Evolutionary conservation across 805 yeast genomes (phyloP).

Genomic region (Candida railenensis): DNA sequence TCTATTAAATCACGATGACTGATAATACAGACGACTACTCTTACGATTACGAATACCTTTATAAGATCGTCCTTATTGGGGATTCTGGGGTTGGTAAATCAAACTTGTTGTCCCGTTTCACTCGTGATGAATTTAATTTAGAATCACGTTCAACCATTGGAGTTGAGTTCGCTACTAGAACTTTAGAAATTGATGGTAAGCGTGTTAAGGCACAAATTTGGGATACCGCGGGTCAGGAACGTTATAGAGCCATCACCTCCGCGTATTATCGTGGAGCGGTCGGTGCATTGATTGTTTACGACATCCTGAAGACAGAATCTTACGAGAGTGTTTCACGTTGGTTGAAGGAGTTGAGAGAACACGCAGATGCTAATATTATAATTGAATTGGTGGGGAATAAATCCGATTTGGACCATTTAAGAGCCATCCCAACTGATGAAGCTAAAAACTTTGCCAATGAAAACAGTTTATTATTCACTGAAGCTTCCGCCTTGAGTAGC

Average conservation of each 20-base stretch:
- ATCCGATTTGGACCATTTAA: slow-evolving; percentile 83
- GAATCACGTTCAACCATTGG: slow-evolving; percentile 96
- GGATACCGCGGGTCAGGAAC: slow-evolving; percentile 99
- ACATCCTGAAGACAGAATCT: slow-evolving; percentile 85
- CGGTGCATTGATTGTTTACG: slow-evolving; percentile 94
- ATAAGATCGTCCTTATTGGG: slow-evolving; percentile 94
- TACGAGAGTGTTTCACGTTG: slow-evolving; percentile 86
- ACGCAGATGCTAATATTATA: slow-evolving; percentile 93
- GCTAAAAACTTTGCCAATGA: slow-evolving; percentile 93
- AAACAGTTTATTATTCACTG: slow-evolving; percentile 88
- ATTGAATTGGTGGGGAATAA: slow-evolving; percentile 93
- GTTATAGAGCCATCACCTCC: slow-evolving; percentile 95
- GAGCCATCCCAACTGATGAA: slow-evolving; percentile 98
- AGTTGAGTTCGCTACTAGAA: slow-evolving; percentile 96
- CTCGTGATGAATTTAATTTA: slow-evolving; percentile 92
- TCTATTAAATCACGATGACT: slow-evolving; percentile 22
- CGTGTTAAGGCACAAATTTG: slow-evolving; percentile 89
- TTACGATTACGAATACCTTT: slow-evolving; percentile 84
- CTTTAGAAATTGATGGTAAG: slow-evolving; percentile 82
- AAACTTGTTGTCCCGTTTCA: slow-evolving; percentile 87
- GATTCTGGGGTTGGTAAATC: slow-evolving; percentile 98
- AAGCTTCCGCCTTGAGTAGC: slow-evolving; percentile 91
- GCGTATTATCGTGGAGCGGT: slow-evolving; percentile 98
- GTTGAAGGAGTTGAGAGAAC: slow-evolving; percentile 86
- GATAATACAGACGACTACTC: slow-evolving; percentile 46